Conservation (phyloP, 2,329 filamentous ascomycete genomes). For the Exophiala viscosa region DNA sequence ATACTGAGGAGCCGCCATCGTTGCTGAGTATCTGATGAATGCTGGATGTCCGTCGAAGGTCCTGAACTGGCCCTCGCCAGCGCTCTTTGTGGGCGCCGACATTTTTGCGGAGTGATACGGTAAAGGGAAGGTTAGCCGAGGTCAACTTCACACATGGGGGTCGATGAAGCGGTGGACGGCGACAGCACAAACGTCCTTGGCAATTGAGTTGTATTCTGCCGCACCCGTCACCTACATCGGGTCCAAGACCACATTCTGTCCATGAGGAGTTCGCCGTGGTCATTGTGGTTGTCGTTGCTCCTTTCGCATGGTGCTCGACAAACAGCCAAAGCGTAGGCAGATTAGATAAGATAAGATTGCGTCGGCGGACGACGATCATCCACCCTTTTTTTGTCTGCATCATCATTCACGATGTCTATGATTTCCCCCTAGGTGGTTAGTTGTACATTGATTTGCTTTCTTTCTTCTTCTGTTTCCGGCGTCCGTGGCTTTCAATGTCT, state of each 20-base stretch:
- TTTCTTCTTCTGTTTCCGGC: neutral
- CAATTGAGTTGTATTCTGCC: neutral
- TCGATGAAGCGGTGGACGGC: too few relatives aligned
- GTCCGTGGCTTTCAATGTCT: constrained; percentile 37
- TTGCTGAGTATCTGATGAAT: constrained; percentile 78
- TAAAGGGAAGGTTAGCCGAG: constrained; percentile 10
- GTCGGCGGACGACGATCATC: neutral
- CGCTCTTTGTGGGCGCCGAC: constrained; percentile 14
- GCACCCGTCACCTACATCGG: too few relatives aligned
- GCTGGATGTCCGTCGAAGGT: constrained; percentile 43
- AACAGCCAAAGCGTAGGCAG: neutral
- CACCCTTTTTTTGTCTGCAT: constrained; percentile 2
- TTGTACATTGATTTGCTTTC: constrained; percentile 7
- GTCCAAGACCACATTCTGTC: too few relatives aligned
- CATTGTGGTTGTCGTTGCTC: neutral
- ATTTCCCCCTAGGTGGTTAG: neutral
- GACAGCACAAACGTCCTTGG: too few relatives aligned
- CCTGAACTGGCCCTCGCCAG: constrained; percentile 1
- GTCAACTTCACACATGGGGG: too few relatives aligned
- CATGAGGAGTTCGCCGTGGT: too few relatives aligned
- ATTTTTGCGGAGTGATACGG: constrained; percentile 6
- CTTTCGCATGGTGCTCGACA: neutral
- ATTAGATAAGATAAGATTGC: neutral
- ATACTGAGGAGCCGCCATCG: constrained; percentile 35
- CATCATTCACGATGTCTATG: neutral